Evolutionary conservation across 495 filamentous ascomycete genomes (phyloP).

Genomic region (Beverwykella pulmonaria): DNA sequence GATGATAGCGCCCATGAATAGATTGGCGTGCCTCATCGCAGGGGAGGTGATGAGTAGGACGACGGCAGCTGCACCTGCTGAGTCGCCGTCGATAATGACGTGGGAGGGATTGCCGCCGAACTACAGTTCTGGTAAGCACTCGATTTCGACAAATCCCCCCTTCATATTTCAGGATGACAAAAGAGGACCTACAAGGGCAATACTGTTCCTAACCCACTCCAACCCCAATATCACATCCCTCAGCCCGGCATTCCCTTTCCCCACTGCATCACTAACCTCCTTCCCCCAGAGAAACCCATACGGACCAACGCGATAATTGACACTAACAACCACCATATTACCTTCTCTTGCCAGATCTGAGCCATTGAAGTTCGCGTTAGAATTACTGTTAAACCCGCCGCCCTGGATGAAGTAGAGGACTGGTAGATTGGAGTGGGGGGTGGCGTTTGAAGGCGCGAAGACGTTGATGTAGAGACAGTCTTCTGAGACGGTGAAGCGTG

Average conservation of each 20-base stretch:
- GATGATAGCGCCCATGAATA: slow-evolving; percentile 52
- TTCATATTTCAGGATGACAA: not conserved
- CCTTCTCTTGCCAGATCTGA: slow-evolving; percentile 60
- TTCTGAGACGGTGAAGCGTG: slow-evolving; percentile 52
- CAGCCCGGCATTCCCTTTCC: slow-evolving; percentile 69
- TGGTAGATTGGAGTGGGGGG: slow-evolving; percentile 52
- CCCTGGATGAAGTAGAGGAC: slow-evolving; percentile 77
- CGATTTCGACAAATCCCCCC: not conserved
- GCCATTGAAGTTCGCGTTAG: slow-evolving; percentile 69
- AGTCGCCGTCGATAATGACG: slow-evolving; percentile 72
- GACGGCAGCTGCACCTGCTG: slow-evolving; percentile 69
- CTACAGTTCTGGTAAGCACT: slow-evolving; percentile 38
- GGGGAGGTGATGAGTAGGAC: slow-evolving; percentile 69
- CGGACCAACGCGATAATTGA: slow-evolving; percentile 71
- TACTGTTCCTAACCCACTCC: slow-evolving; percentile 67
- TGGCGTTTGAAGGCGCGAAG: slow-evolving; percentile 62
- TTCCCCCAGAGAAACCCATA: slow-evolving; percentile 71
- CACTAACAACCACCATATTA: slow-evolving; percentile 68
- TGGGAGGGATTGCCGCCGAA: slow-evolving; percentile 75
- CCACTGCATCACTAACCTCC: slow-evolving; percentile 53
- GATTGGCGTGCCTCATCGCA: slow-evolving; percentile 53
- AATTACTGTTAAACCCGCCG: slow-evolving; percentile 66
- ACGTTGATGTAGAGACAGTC: slow-evolving; percentile 77
- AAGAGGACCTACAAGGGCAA: slow-evolving; percentile 56
- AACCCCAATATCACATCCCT: slow-evolving; percentile 68